Conservation (phyloP, 2,329 filamentous ascomycete genomes). For the Fusarium sp. region DNA sequence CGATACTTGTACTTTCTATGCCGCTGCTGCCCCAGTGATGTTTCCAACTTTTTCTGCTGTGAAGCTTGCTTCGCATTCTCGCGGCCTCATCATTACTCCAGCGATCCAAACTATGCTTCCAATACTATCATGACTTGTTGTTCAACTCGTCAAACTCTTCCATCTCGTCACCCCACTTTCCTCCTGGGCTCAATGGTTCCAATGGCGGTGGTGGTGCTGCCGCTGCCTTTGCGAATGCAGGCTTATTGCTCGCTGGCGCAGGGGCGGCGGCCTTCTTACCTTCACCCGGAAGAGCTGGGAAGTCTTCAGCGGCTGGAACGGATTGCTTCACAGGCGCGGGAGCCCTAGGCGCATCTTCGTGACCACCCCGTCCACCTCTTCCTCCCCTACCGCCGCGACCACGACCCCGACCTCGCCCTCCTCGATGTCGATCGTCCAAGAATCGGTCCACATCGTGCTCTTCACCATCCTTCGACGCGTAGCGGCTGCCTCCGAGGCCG, state of each 20-base stretch:
- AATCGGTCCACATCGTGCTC: slow-evolving; percentile 50
- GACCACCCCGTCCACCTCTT: slow-evolving; percentile 47
- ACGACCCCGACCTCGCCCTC: slow-evolving; percentile 46
- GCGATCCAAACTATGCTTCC: neutral
- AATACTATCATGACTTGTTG: slow-evolving; percentile 31
- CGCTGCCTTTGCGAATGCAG: slow-evolving; percentile 46
- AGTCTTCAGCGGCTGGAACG: slow-evolving; percentile 47
- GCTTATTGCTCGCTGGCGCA: slow-evolving; percentile 24
- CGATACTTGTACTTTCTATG: slow-evolving; percentile 31
- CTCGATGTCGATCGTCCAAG: slow-evolving; percentile 48
- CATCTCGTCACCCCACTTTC: slow-evolving; percentile 67
- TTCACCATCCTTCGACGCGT: slow-evolving; percentile 47
- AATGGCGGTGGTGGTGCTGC: slow-evolving; percentile 40
- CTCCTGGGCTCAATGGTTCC: slow-evolving; percentile 46
- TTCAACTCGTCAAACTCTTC: slow-evolving; percentile 56
- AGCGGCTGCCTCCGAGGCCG: slow-evolving; percentile 55
- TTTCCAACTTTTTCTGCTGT: slow-evolving; percentile 27
- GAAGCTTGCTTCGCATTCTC: neutral
- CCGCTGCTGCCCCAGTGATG: slow-evolving; percentile 35
- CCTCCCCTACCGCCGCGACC: slow-evolving; percentile 48
- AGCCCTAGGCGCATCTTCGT: slow-evolving; percentile 37
- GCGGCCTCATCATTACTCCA: slow-evolving; percentile 9
- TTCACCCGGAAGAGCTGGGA: slow-evolving; percentile 49
- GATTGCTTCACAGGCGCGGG: slow-evolving; percentile 37
- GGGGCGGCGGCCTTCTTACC: slow-evolving; percentile 37